A percentile compares a stretch with the other conserved stretches of the same genome.
These are phyloP conservation scores for Fusarium nanum DNA, from an alignment of 2,329 filamentous ascomycete species.

Conservation along the genomic window DNA sequence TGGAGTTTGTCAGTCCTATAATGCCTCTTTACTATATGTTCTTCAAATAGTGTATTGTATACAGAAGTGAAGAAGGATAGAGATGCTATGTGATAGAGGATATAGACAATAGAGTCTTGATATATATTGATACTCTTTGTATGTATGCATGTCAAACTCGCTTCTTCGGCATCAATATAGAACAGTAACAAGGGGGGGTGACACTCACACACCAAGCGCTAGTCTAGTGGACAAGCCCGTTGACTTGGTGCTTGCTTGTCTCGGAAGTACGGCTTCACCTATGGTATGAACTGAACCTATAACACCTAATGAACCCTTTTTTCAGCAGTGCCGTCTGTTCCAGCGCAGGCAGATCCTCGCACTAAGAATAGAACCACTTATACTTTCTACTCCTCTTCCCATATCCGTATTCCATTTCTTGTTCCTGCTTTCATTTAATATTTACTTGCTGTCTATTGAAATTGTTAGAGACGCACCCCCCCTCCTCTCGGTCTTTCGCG, in stretches of 20 bases:
- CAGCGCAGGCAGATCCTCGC: conserved; percentile 13
- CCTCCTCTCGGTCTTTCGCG: neutral
- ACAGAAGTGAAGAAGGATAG: too few species aligned
- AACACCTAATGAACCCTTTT: conserved; percentile 13
- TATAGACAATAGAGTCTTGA: too few species aligned
- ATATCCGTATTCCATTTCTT: neutral
- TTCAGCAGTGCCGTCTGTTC: conserved; percentile 25
- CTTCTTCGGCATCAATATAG: conserved; percentile 32
- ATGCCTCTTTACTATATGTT: too few species aligned
- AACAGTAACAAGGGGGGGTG: neutral
- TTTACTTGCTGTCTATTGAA: neutral
- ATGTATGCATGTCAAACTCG: conserved; percentile 16
- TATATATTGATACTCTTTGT: too few species aligned
- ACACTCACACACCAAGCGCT: neutral
- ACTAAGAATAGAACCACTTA: conserved; percentile 21
- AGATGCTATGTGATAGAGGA: too few species aligned
- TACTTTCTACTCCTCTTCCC: neutral
- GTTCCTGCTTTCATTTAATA: neutral
- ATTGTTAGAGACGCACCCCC: neutral
- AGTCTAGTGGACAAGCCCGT: conserved; percentile 37
- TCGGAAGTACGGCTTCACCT: conserved; percentile 47
- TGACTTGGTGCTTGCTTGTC: conserved; percentile 28
- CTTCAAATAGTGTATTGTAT: too few species aligned
- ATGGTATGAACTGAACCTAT: conserved; percentile 13
- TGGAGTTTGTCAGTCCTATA: too few species aligned